These are phyloP conservation scores for Mitosporidium daphniae DNA, from an alignment of 371 early-diverging fungal species.

Conservation along the genomic window DNA sequence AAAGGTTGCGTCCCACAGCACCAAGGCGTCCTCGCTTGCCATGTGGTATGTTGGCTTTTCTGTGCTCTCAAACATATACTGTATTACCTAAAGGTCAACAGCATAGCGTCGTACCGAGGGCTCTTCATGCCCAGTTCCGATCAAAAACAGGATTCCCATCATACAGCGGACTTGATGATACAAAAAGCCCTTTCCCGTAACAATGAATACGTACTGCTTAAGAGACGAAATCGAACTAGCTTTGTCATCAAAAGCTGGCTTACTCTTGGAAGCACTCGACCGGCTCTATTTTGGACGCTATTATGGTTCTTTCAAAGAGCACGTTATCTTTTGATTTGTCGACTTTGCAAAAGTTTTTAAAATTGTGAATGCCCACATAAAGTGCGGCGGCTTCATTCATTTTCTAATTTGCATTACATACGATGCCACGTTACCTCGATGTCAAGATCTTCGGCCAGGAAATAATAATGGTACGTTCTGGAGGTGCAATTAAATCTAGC, in stretches of 20 bases:
- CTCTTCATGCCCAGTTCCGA: conserved; percentile 27
- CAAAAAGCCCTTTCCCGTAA: conserved; percentile 45
- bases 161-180: conserved; percentile 91
- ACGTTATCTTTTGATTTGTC: conserved; percentile 28
- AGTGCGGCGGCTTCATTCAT: conserved; percentile 31
- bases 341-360: conserved; percentile 63
- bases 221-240: background rate
- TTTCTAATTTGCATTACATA: no score
- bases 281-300: background rate
- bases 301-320: background rate
- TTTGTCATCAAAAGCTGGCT: background rate
- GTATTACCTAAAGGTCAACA: conserved; percentile 13
- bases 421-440: no score
- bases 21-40: background rate
- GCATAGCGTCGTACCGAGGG: conserved; percentile 13
- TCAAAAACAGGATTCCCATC: conserved; percentile 43
- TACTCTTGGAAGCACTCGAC: background rate
- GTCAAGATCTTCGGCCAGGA: conserved; percentile 20
- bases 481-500: conserved; percentile 35
- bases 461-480: conserved; percentile 66
- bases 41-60: background rate
- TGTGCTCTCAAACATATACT: conserved; percentile 3
- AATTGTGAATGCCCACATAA: conserved; percentile 47
- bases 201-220: conserved; percentile 19
- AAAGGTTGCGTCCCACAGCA: conserved; percentile 1